Evolutionary conservation across 2,329 filamentous ascomycete genomes (phyloP), one percentile per base, ranked within the genome.

Genomic region (Fusarium vanettenii): DNA sequence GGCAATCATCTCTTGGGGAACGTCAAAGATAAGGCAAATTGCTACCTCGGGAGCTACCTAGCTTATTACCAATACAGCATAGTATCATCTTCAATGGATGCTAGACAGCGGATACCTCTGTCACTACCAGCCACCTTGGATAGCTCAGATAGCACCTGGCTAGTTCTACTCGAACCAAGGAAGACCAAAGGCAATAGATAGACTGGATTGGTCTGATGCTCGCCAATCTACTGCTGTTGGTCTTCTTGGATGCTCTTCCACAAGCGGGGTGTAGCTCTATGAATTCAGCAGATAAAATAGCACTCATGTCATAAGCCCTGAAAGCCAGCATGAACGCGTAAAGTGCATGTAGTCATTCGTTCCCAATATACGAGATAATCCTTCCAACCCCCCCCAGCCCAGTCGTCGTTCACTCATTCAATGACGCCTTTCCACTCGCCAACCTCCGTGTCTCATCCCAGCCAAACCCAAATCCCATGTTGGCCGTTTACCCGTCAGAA

Each of bases 311-410:
- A 45, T 39, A 22, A 6, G 16, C 16, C 7, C 6, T 10, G 61
- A 25, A 20, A 25, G 11, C 27, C 18, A 22, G 6, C 50, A 11
- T 29, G 39, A 48, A 25, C 50, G 35, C 16, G 16, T 31, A 50
- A 65, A 64, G 66, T 68, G 63, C 69, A 65, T 70, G 16, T 69
- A 71, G 41, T 71, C 63, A 63, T 31, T 67, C 45, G 45, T 50
- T 72, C 45, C 65, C 64, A 48, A 62, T 69, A 50, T 67, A 70
- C 70, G 62, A 61, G 48, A 67, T 41, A 64, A 31, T 31, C 52
- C 66, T 43, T 55, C 48, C 37, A 50, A 29, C 35, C 55, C 50
- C 39, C 56, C 63, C 33, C 45, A 41, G 35, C 52, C 48, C 11
- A 27, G 10, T 45, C 16, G 22, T 70, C 52, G 31, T 65, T 67